Base-by-base conservation (phyloP, 305 asterid genomes). In the Striga hermonthica region DNA sequence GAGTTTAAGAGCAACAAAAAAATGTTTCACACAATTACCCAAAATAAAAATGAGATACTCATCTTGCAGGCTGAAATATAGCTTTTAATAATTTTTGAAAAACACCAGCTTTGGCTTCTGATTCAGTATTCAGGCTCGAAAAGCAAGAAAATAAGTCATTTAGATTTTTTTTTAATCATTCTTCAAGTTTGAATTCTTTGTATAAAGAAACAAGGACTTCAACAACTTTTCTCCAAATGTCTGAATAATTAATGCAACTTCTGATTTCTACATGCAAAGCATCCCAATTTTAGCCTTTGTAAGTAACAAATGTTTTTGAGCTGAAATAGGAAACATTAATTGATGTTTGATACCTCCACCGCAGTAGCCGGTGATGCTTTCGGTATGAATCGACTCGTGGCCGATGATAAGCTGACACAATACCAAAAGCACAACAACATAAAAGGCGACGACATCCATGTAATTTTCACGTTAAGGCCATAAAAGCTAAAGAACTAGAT, bases 361-460 rank as follows among this genome's bases (percentile, higher is more conserved):
- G 92, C 82, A 43, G 89, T 66, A 72, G 82, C 70, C 40, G 85
- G 64, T 35, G 89, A 82, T 35, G 95, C 90, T 79, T 74, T 83
- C 62, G 79, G 82, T 68, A 78, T 66, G 53, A 85, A 65, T 67
- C 80, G 76, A 77, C 79, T 73, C 66, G 47, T 65, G 12, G 83
- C 71, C 72, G 76, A 72, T 16, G 82, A 74, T 65, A 78, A 76
- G 79, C 98, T 91, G 91, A 65, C 67, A 76, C 60, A 70, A 63
- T 54, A 74, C 34, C 69, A 70, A 57, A 77, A 57, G 55, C 62
- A 14, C 60, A 68, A 62, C 59, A 22, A 22, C 31, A 22, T 22
- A 72, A 58, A 52, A 75, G 43, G 45, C 38, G 31, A 49, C 74
- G 60, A 72, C n/a, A n/a, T n/a, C 34, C 16, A 3, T 72, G 67